These are phyloP conservation scores for Pythium dissotocum DNA, from an alignment of 352 stramenopile genomes.

Conservation along the genomic window DNA sequence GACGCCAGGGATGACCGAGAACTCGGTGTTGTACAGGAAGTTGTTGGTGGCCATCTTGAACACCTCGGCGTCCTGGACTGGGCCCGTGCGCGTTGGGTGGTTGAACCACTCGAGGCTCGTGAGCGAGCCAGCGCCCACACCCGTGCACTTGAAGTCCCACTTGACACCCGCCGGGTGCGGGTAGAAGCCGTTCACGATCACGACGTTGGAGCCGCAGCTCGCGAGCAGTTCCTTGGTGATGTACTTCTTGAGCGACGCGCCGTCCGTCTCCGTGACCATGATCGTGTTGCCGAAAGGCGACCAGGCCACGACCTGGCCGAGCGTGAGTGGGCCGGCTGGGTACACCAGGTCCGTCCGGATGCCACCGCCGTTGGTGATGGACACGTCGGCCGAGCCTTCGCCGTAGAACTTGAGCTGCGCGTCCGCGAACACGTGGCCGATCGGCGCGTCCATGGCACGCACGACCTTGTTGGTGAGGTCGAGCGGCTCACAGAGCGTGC, in stretches of 20 bases:
- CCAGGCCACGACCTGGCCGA: constrained; percentile 63
- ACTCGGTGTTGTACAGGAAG: constrained; percentile 63
- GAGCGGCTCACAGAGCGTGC: constrained; percentile 51
- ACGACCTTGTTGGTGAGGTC: constrained; percentile 58
- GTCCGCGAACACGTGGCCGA: constrained; percentile 60
- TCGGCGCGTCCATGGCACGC: constrained; percentile 46
- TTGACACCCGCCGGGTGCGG: constrained; percentile 66
- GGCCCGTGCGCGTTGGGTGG: constrained; percentile 50
- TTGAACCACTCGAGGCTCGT: constrained; percentile 57
- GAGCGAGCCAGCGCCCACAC: constrained; percentile 32
- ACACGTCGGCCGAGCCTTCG: constrained; percentile 45
- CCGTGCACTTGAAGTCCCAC: constrained; percentile 68
- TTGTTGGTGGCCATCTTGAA: constrained; percentile 59
- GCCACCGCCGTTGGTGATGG: constrained; percentile 64
- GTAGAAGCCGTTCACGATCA: constrained; percentile 67
- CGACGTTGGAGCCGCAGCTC: constrained; percentile 45
- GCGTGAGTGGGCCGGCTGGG: constrained; percentile 42
- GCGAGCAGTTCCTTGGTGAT: constrained; percentile 49
- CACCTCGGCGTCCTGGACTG: constrained; percentile 53
- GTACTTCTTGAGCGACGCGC: constrained; percentile 59
- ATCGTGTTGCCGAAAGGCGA: constrained; percentile 72
- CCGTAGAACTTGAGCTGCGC: constrained; percentile 51
- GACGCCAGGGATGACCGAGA: constrained; percentile 36
- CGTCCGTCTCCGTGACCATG: constrained; percentile 58
- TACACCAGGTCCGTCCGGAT: constrained; percentile 70